Base-by-base conservation (phyloP, 257 asterid genomes). In the Gentiana straminea region DNA sequence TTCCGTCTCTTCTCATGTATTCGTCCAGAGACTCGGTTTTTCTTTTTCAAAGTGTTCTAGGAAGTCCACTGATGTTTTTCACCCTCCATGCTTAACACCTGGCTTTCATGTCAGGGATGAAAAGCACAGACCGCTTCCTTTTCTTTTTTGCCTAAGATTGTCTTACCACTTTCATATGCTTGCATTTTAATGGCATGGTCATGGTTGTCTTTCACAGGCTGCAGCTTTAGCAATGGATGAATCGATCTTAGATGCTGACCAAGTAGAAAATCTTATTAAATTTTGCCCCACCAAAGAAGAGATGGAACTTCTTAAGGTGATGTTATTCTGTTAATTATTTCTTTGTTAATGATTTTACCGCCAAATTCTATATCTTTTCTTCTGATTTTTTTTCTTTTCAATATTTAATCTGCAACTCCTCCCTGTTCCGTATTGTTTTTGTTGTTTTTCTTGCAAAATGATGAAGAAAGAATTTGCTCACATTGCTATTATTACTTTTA, bases 281-380 rank as follows among this genome's bases (percentile, higher is more conserved):
- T 89, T 83, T 76, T 86, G 95, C 73, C 97, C 97, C 61, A 81
- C 92, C 68, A 86, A 83, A 75, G 94, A 86, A 64, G 97, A 89
- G 64, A 79, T 75, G 55, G 94, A 81, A 58, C 81, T 79, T 74
- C 89, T 89, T 65, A 82, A 73, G 94, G 97, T 83, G 59, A 58
- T 24, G 24, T 24, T 24, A 24, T 24, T 15, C 24, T 57, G 10
- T 52, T 47, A 24, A 49, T 45, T 35, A 13, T 53, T 39, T 35
- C 37, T 60, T 33, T 52, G 13, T 35, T 4, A 24, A 24, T 24
- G 24, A 24, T 24, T 52, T 35, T 8, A 33, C 24, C 12, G 13
- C 11, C n/a, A 24, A 41, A 4, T 48, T 54, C 33, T 3, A 6
- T 5, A 13, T 51, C n/a, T 51, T 36, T 34, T 7, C 2, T 9